A percentile compares a stretch with the other conserved stretches of the same genome.
These are phyloP conservation scores for Malus orientalis DNA, from an alignment of 306 rosid species.

Conservation along the genomic window DNA sequence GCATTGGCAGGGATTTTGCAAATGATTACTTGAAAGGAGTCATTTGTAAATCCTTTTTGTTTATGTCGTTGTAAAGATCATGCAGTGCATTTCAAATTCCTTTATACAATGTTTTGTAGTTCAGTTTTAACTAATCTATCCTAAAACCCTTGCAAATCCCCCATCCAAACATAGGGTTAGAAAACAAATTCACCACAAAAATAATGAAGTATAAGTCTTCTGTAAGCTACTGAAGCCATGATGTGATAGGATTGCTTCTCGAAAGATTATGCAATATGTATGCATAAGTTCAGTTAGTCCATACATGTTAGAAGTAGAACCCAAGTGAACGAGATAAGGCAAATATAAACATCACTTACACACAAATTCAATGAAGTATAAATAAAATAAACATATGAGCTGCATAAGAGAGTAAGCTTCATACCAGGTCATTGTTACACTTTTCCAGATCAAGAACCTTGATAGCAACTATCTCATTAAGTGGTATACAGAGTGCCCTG, in stretches of 20 bases:
- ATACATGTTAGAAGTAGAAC: not conserved
- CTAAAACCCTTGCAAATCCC: no score
- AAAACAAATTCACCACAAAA: not conserved
- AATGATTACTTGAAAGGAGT: no score
- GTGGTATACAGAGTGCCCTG: slow-evolving; percentile 88
- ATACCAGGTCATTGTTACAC: slow-evolving; percentile 92
- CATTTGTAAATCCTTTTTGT: no score
- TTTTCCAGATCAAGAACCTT: slow-evolving; percentile 96
- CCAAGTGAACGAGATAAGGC: not conserved
- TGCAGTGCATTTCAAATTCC: no score
- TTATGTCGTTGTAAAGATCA: no score
- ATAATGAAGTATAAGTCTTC: not conserved
- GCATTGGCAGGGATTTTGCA: no score
- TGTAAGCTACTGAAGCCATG: not conserved
- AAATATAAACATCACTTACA: not conserved
- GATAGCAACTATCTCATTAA: slow-evolving; percentile 85
- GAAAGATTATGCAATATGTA: not conserved
- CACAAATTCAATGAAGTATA: not conserved
- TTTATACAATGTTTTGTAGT: no score
- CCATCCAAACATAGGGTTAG: not conserved
- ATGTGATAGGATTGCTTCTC: not conserved
- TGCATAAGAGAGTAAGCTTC: slow-evolving; percentile 8
- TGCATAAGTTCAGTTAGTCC: not conserved
- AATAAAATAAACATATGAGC: not conserved
- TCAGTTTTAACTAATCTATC: no score